Evolutionary conservation across 2,329 filamentous ascomycete species (phyloP), one percentile per base, ranked within the genome.

Genomic region (Chaetomium globosum): DNA sequence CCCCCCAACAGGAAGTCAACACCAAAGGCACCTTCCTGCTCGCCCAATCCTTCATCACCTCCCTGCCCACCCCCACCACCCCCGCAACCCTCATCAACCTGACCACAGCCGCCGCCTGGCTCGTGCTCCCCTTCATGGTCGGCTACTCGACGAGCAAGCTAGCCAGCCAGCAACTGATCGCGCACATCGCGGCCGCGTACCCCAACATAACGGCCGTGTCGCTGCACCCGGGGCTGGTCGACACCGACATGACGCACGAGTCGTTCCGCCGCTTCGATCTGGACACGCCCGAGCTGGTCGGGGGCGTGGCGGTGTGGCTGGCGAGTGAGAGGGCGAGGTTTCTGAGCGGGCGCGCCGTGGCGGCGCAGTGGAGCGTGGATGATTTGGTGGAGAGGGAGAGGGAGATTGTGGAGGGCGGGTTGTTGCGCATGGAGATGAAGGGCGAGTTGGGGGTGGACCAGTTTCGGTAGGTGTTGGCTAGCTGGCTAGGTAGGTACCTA

Each of bases 291-390:
- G 49, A 23, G 8, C 36, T 61, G 23, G 36, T 61, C 6, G 59
- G 59, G 6, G 59, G 59, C 2, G 5, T 54, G 21, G 19, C 59
- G 2, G 59, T 61, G 23, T 61, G 59, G 59, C 13, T 61, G 26
- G 30, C 59, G 16, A 54, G 33, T n/a, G 59, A 61, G 23, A 61
- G 55, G 59, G 59, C 59, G 26, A 61, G 19, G 59, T 61, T 61
- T 5, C 36, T 61, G 23, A 39, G 23, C 1, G 59, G 59, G 4
- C 23, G 51, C 1, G 26, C 23, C 23, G 19, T 61, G 7, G 59
- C 23, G 13, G 43, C 59, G n/a, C 23, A 61, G 10, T 61, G 59
- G 59, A 55, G 51, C 21, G 59, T 61, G 3, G 59, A 61, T 55
- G 59, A 61, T 23, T 23, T 61, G 51, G 36, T 61, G 16, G 59